These are phyloP conservation scores for Rhodocollybia butyracea DNA, from an alignment of 768 basidiomycete species.

Conservation along the genomic window DNA sequence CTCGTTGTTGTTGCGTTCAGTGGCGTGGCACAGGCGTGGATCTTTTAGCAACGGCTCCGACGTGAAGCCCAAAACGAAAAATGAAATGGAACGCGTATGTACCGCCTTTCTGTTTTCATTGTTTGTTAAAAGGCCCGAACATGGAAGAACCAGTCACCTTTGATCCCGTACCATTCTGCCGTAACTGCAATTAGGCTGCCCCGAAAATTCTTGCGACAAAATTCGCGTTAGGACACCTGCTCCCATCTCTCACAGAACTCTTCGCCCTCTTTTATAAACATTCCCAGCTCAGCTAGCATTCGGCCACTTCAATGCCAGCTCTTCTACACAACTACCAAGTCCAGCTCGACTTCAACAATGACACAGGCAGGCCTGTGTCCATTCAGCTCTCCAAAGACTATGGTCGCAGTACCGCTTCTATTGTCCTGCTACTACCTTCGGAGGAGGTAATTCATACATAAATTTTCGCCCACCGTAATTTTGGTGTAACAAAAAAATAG, in stretches of 20 bases:
- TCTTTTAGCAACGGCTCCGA: not conserved
- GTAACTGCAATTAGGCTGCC: slow-evolving; percentile 25
- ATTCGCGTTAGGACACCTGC: slow-evolving; percentile 2
- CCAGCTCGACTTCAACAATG: slow-evolving; percentile 67
- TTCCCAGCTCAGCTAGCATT: slow-evolving; percentile 14
- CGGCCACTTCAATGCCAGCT: slow-evolving; percentile 53
- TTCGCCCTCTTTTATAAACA: slow-evolving; percentile 13
- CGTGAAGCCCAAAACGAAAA: not conserved
- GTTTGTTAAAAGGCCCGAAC: not conserved
- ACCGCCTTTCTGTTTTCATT: not conserved
- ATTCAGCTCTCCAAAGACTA: slow-evolving; percentile 66
- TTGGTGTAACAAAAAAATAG: no score
- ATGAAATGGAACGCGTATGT: not conserved
- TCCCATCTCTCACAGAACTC: slow-evolving; percentile 9
- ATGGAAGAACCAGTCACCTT: not conserved
- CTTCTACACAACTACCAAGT: slow-evolving; percentile 58
- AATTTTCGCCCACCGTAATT: no score
- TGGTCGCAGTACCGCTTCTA: slow-evolving; percentile 48
- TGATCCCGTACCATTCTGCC: slow-evolving; percentile 6
- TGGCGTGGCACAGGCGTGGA: not conserved
- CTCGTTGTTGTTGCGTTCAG: not conserved
- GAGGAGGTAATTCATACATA: no score
- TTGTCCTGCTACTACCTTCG: slow-evolving; percentile 56
- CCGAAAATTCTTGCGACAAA: slow-evolving; percentile 18
- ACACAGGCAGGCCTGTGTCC: slow-evolving; percentile 60